A percentile compares a stretch with the other conserved stretches of the same genome.
Evolutionary conservation across 1,284 basidiomycete species (phyloP).

Genomic region (Pholiota adiposa): DNA sequence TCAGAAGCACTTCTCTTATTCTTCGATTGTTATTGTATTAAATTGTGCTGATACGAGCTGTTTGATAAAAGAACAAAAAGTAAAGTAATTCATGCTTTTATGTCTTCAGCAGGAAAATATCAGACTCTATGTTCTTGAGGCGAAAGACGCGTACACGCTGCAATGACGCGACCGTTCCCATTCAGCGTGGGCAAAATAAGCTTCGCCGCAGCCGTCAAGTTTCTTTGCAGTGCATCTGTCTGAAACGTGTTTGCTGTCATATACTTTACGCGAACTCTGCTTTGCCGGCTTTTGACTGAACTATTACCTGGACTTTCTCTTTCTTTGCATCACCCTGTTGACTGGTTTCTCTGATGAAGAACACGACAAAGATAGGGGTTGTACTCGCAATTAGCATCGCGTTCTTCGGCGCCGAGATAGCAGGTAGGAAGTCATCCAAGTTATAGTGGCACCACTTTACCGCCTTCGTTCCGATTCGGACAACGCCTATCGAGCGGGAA

Average conservation of each 20-base stretch:
- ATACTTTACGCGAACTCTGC: background rate
- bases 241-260: constrained; percentile 3
- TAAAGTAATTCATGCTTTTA: too few relatives aligned
- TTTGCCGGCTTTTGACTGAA: background rate
- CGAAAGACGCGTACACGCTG: background rate
- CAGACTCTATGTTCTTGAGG: background rate
- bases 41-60: too few relatives aligned
- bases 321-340: constrained; percentile 1
- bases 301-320: background rate
- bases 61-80: too few relatives aligned
- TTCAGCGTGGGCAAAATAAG: background rate
- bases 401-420: constrained; percentile 51
- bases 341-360: constrained; percentile 39
- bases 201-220: constrained; percentile 1
- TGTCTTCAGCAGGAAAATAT: too few relatives aligned
- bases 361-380: constrained; percentile 46
- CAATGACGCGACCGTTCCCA: background rate
- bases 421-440: constrained; percentile 32
- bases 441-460: background rate
- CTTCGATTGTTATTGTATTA: too few relatives aligned
- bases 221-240: background rate
- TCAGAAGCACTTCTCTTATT: too few relatives aligned
- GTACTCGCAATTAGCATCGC: constrained; percentile 45
- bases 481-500: background rate
- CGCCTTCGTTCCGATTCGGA: background rate